Percentiles rank a stretch among this genome's conserved stretches.
These are phyloP conservation scores for Thraustochytrium striatum DNA, from an alignment of 352 stramenopile genomes.

Conservation along the genomic window DNA sequence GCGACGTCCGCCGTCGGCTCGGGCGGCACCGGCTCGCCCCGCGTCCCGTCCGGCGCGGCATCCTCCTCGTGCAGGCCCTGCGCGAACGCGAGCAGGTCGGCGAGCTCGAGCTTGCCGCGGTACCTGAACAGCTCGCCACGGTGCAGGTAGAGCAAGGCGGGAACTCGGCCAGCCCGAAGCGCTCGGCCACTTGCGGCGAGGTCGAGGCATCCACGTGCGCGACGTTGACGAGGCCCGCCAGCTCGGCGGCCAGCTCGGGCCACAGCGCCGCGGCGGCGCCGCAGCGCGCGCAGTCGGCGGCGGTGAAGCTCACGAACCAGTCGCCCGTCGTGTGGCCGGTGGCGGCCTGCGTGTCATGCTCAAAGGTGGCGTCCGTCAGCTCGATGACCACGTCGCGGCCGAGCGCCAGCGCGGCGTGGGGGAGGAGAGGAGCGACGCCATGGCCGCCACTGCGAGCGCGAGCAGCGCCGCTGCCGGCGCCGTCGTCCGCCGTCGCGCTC, in stretches of 20 bases:
- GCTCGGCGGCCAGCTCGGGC: constrained; percentile 71
- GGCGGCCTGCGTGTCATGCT: constrained; percentile 78
- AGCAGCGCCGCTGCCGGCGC: too few species aligned
- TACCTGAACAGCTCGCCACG: constrained; percentile 74
- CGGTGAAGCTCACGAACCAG: constrained; percentile 78
- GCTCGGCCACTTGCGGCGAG: constrained; percentile 68
- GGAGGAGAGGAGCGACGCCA: too few species aligned
- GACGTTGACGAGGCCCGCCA: constrained; percentile 78
- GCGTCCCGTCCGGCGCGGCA: not conserved
- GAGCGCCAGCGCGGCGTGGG: too few species aligned
- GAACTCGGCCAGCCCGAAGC: constrained; percentile 73
- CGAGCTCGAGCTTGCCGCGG: constrained; percentile 60
- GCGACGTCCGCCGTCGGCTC: not conserved
- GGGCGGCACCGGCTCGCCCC: not conserved
- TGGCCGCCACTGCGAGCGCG: too few species aligned
- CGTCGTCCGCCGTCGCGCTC: too few species aligned
- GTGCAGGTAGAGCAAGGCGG: constrained; percentile 69
- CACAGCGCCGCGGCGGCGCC: constrained; percentile 65
- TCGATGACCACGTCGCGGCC: too few species aligned
- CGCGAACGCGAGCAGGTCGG: constrained; percentile 65
- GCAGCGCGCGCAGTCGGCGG: constrained; percentile 69
- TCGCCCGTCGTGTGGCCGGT: constrained; percentile 82
- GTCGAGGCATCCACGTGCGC: constrained; percentile 77
- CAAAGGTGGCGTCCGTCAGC: constrained; percentile 67
- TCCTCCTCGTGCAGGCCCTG: constrained; percentile 42